Conservation (phyloP, 2,329 filamentous ascomycete genomes). For the Fusarium haematococcum region DNA sequence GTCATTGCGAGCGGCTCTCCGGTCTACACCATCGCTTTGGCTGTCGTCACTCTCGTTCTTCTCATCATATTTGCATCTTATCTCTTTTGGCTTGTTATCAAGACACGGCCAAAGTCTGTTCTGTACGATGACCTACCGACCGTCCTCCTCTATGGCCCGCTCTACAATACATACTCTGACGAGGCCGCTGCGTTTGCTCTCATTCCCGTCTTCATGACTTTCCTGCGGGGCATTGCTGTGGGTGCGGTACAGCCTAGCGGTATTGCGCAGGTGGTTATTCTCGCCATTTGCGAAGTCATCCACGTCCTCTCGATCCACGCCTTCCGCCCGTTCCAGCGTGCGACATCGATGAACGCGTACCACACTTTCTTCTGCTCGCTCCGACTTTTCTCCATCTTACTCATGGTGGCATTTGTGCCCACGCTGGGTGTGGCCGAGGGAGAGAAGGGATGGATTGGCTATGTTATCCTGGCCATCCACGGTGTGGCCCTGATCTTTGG, state of each 20-base stretch:
- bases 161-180: constrained; percentile 98
- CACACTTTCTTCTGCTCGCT: constrained; percentile 86
- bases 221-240: constrained; percentile 88
- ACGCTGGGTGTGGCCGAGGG: constrained; percentile 82
- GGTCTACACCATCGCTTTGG: constrained; percentile 77
- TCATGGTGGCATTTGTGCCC: constrained; percentile 87
- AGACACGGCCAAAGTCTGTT: constrained; percentile 83
- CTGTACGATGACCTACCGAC: constrained; percentile 95
- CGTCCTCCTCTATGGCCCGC: constrained; percentile 87
- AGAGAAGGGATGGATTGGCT: constrained; percentile 93
- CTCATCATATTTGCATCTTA: constrained; percentile 81
- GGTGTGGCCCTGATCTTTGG: constrained; percentile 87
- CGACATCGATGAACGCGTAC: constrained; percentile 98
- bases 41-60: constrained; percentile 78
- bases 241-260: constrained; percentile 93
- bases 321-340: constrained; percentile 88
- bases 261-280: constrained; percentile 89
- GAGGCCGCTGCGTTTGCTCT: constrained; percentile 91
- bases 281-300: constrained; percentile 95
- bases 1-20: constrained; percentile 78
- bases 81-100: constrained; percentile 84
- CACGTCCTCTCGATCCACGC: constrained; percentile 87
- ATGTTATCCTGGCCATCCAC: constrained; percentile 88
- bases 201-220: constrained; percentile 85
- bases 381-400: constrained; percentile 79